Conservation (phyloP, 805 yeast species). For the Millerago galiae region DNA sequence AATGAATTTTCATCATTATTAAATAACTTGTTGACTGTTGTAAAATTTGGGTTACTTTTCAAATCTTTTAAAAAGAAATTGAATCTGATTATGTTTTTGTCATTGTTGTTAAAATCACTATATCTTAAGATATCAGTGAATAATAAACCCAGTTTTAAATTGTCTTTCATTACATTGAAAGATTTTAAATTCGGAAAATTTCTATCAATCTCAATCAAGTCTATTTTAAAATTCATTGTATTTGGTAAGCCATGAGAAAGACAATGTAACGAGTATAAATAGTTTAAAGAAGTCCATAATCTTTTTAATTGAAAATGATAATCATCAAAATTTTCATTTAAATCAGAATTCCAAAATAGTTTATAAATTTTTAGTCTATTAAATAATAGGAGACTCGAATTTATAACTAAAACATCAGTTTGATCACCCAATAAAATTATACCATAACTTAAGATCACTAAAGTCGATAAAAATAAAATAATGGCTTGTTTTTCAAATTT, state of each 20-base stretch:
- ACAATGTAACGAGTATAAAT: conserved; percentile 47
- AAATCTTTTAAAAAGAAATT: background rate
- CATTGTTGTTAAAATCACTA: conserved; percentile 7
- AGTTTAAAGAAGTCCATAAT: conserved; percentile 39
- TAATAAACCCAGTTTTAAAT: conserved; percentile 21
- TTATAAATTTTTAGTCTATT: conserved; percentile 50
- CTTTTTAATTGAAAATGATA: conserved; percentile 28
- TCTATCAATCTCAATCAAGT: conserved; percentile 14
- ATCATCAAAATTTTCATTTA: conserved; percentile 19
- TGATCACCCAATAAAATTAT: conserved; percentile 54
- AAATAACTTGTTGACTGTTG: background rate
- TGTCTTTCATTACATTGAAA: conserved; percentile 17
- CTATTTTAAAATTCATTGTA: conserved; percentile 18
- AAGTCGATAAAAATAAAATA: conserved; percentile 19
- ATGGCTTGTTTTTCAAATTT: conserved; percentile 10
- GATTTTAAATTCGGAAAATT: conserved; percentile 15
- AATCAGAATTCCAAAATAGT: conserved; percentile 21
- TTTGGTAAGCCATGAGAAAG: conserved; percentile 45
- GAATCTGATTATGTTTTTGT: background rate
- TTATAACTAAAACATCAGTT: conserved; percentile 47
- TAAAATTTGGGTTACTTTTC: conserved; percentile 1
- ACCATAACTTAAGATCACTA: conserved; percentile 46
- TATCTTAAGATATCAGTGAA: conserved; percentile 15
- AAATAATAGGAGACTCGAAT: conserved; percentile 46
- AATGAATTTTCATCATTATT: conserved; percentile 4